Conservation (phyloP, 192 early-diverging fungal genomes). For the Podila epigama region DNA sequence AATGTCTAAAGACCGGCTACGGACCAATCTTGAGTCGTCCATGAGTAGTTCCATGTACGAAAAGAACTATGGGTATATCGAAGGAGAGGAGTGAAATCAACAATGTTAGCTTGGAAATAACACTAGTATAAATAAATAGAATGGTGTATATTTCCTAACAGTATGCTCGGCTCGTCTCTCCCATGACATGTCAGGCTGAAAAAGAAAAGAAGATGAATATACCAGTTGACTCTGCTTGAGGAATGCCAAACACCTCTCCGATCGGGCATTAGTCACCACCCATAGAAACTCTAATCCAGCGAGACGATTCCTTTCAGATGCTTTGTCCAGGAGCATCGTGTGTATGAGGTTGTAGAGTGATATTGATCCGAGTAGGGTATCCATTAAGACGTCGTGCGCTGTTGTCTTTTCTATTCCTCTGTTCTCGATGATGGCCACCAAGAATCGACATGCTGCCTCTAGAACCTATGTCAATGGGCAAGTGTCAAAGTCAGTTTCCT, state of each 20-base stretch:
- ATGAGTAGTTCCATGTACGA: conserved; percentile 46
- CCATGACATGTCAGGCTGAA: no score
- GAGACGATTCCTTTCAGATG: conserved; percentile 37
- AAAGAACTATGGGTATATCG: conserved; percentile 34
- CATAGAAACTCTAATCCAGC: conserved; percentile 58
- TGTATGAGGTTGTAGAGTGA: conserved; percentile 47
- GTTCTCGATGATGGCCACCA: conserved; percentile 51
- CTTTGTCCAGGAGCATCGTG: conserved; percentile 32
- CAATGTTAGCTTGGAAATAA: neutral
- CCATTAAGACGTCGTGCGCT: conserved; percentile 33
- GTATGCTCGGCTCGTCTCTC: no score
- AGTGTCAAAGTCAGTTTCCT: neutral
- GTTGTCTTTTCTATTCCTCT: conserved; percentile 19
- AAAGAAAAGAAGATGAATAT: neutral
- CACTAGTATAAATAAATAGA: neutral
- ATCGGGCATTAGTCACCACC: conserved; percentile 43
- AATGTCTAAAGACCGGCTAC: conserved; percentile 54
- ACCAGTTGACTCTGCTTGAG: conserved; percentile 52
- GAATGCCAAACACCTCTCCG: conserved; percentile 41
- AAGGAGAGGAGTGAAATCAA: no score
- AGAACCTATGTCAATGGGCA: conserved; percentile 40
- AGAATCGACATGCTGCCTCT: conserved; percentile 50
- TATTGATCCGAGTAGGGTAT: conserved; percentile 44
- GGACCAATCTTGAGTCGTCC: conserved; percentile 44
- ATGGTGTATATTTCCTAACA: no score